Percentiles rank a stretch among this genome's conserved stretches.
These are phyloP conservation scores for Cerrena zonata DNA, from an alignment of 1,284 basidiomycete genomes.

Conservation along the genomic window DNA sequence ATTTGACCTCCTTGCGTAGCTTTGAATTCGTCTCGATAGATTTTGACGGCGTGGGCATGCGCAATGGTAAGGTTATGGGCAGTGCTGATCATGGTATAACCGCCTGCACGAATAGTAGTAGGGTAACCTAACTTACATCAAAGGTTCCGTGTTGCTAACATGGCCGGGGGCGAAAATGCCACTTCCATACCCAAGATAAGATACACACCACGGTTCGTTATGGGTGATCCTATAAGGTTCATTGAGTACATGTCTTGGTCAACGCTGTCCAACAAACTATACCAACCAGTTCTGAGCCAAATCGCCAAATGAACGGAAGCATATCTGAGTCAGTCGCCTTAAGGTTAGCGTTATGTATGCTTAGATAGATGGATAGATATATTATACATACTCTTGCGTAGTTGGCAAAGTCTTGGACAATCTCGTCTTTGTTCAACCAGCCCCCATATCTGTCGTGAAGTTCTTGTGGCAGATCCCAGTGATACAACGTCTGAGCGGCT, in stretches of 20 bases:
- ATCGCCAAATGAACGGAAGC: slow-evolving; percentile 68
- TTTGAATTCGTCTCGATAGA: slow-evolving; percentile 61
- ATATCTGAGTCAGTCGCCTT: slow-evolving; percentile 33
- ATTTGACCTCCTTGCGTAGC: slow-evolving; percentile 52
- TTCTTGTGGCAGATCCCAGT: slow-evolving; percentile 73
- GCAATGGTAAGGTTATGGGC: slow-evolving; percentile 65
- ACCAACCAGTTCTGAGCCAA: slow-evolving; percentile 66
- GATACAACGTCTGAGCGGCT: slow-evolving; percentile 59
- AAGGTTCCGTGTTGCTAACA: slow-evolving; percentile 63
- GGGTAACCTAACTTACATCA: slow-evolving; percentile 60
- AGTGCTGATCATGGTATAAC: slow-evolving; percentile 36
- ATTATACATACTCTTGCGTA: slow-evolving; percentile 49
- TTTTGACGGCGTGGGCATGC: slow-evolving; percentile 60
- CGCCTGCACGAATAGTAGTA: too few relatives aligned
- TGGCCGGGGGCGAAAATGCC: slow-evolving; percentile 66
- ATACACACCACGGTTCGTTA: slow-evolving; percentile 71
- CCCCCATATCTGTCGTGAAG: slow-evolving; percentile 70
- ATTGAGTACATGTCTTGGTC: not conserved
- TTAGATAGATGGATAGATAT: too few relatives aligned
- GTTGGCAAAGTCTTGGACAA: slow-evolving; percentile 56
- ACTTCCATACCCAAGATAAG: slow-evolving; percentile 59
- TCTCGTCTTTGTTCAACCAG: slow-evolving; percentile 61
- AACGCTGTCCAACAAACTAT: too few relatives aligned
- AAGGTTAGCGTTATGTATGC: not conserved
- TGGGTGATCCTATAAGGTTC: slow-evolving; percentile 47